Percentiles rank a stretch among this genome's conserved stretches.
Conservation (phyloP, 2,329 filamentous ascomycete genomes). For the Sporothrix mexicana region DNA sequence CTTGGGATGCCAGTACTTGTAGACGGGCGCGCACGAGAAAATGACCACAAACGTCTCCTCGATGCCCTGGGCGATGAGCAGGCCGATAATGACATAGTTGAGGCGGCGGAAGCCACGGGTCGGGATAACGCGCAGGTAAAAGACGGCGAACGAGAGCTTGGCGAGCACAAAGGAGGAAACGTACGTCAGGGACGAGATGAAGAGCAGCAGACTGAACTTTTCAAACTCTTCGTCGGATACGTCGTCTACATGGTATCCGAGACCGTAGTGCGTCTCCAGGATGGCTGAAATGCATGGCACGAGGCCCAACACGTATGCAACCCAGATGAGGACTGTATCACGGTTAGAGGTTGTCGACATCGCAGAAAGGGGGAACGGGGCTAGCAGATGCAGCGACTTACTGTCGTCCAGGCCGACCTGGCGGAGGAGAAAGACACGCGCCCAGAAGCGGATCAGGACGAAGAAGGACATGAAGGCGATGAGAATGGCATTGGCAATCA, state of each 20-base stretch:
- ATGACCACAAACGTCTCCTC: conserved; percentile 31
- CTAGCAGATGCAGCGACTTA: not conserved
- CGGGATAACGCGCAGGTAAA: conserved; percentile 28
- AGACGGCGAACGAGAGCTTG: conserved; percentile 29
- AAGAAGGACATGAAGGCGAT: conserved; percentile 13
- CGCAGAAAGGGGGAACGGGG: not conserved
- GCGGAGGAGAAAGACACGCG: conserved; percentile 11
- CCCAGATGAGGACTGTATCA: conserved; percentile 16
- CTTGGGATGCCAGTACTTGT: conserved; percentile 24
- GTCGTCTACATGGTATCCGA: conserved; percentile 16
- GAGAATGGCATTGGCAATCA: conserved; percentile 10
- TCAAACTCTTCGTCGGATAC: not conserved
- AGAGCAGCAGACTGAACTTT: conserved; percentile 1
- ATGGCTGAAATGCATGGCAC: not conserved
- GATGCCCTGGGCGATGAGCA: conserved; percentile 26
- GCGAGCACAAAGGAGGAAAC: conserved; percentile 19
- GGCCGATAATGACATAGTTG: conserved; percentile 24
- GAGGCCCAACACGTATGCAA: not conserved
- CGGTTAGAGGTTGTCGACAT: not conserved
- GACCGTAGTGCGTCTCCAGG: not conserved
- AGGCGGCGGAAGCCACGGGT: conserved; percentile 17
- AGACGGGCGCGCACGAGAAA: conserved; percentile 27
- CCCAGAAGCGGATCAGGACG: conserved; percentile 21
- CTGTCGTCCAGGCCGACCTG: conserved; percentile 21
- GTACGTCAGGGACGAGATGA: conserved; percentile 20